Evolutionary conservation across 148 eudicot species (phyloP), one percentile per base, ranked within the genome.

Genomic region (Nepenthes mirabilis): DNA sequence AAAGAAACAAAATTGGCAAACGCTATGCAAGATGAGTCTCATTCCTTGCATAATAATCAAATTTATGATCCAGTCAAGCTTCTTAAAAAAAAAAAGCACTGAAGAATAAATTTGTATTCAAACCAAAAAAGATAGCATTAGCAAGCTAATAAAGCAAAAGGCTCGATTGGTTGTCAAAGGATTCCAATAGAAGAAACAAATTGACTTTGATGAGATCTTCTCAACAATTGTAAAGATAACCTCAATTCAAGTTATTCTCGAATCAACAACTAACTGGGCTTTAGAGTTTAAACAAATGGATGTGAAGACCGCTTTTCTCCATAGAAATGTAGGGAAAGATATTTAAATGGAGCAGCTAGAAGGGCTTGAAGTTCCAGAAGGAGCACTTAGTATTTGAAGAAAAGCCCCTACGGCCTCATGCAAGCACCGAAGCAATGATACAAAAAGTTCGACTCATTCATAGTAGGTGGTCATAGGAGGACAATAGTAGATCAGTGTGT

Each of bases 41-140:
- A 43, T 2, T 66, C 65, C 43, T 60, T 61, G 50, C 63, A 65
- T 32, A 33, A 68, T 10, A 59, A 66, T 8, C 40, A 35, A 9
- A 63, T 56, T 1, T 58, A 47, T 63, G 65, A 70, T 32, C 4
- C 71, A 1, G 62, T 60, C 8, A 9, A 63, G 32, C 33, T 75
- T 14, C 63, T 60, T 9, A 52, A 69, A 32, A 71, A 62, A 61
- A 23, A 37, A 36, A 13, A 43, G 64, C 60, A 13, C 52, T 76
- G 1, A 71, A 58, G 6, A 60, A 55, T 14, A 76, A 68, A 36
- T 72, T 70, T 68, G 67, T 68, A 14, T 65, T 47, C 60, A 60
- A 14, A 12, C 12, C 14, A 49, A 49, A 49, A 9, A 6, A 63
- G 52, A 70, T 56, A 3, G 2, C 48, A 14, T 36, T 47, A 23